Evolutionary conservation across 2,329 filamentous ascomycete genomes (phyloP), one percentile per base, ranked within the genome.

Genomic region (Cladosporium sp.): DNA sequence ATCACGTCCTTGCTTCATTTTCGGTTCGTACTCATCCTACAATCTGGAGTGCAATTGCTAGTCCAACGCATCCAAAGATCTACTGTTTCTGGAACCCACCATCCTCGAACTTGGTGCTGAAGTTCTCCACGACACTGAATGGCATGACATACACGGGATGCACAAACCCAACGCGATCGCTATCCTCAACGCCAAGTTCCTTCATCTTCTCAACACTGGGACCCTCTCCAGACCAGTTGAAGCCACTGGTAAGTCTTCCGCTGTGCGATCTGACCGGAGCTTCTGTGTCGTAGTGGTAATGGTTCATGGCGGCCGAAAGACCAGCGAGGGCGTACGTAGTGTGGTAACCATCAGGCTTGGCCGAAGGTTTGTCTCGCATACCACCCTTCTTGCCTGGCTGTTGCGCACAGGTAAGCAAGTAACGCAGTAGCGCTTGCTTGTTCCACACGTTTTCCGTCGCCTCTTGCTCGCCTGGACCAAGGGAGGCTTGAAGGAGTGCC

Each of bases 281-380:
- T 4, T 59, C 45, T 5, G 67, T 65, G 32, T 71, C 70, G 62
- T 80, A 81, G 36, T 72, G 73, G 63, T 82, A 83, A 37, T 74
- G 68, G 71, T 96, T 83, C 74, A 96, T 90, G 22, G 88, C 87
- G 54, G 86, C 88, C 71, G 90, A 94, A 64, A 97, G 79, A 4
- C 93, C 93, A 20, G 88, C 86, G 19, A 97, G 82, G 28, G 92
- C 90, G 75, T 97, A 97, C 76, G 90, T 94, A 44, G 91, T 91
- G 74, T 97, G 93, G 69, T 97, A 97, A 49, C 88, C 87, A 75
- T 97, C 93, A 4, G 91, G 86, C 60, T 80, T 91, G 86, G 91
- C 91, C 72, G 88, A 87, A 13, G 94, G 94, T 76, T 99, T 99
- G 75, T 99, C 94, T 68, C 92, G 83, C 73, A 99, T 78, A 1